Evolutionary conservation across 2,329 filamentous ascomycete species (phyloP).

Genomic region (Fonsecaea monophora): DNA sequence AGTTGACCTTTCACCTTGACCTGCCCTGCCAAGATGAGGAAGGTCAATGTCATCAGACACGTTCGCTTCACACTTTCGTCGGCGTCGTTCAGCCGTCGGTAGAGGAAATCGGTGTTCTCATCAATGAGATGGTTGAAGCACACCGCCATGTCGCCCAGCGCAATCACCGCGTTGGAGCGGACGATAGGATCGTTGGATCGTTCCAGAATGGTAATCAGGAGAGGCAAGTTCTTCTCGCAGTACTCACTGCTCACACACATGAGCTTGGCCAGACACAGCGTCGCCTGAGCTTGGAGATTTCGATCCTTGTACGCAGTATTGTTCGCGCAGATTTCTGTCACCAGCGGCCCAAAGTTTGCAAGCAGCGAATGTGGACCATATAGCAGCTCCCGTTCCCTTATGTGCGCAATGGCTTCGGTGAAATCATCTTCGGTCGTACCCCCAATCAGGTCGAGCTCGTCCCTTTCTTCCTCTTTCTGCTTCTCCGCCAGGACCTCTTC

Average conservation of each 20-base stretch:
- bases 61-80: constrained; percentile 94
- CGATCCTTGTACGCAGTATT: constrained; percentile 91
- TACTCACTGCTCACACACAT: constrained; percentile 99
- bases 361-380: constrained; percentile 84
- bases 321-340: constrained; percentile 91
- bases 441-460: constrained; percentile 94
- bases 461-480: constrained; percentile 69
- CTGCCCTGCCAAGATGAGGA: constrained; percentile 94
- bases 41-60: constrained; percentile 97
- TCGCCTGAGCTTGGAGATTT: constrained; percentile 89
- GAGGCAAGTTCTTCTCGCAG: constrained; percentile 88
- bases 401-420: constrained; percentile 82
- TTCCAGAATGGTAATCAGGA: constrained; percentile 98
- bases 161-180: constrained; percentile 94
- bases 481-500: constrained; percentile 50
- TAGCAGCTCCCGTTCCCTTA: constrained; percentile 81
- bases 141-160: constrained; percentile 97
- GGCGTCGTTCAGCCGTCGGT: constrained; percentile 86
- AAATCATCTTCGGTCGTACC: constrained; percentile 96
- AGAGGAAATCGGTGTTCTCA: constrained; percentile 98
- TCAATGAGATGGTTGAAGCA: constrained; percentile 99
- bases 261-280: constrained; percentile 92
- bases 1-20: constrained; percentile 99
- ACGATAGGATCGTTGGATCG: constrained; percentile 90
- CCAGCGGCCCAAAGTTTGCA: constrained; percentile 88